Evolutionary conservation across 441 rosid species (phyloP).

Genomic region (Euphorbia celastroides): DNA sequence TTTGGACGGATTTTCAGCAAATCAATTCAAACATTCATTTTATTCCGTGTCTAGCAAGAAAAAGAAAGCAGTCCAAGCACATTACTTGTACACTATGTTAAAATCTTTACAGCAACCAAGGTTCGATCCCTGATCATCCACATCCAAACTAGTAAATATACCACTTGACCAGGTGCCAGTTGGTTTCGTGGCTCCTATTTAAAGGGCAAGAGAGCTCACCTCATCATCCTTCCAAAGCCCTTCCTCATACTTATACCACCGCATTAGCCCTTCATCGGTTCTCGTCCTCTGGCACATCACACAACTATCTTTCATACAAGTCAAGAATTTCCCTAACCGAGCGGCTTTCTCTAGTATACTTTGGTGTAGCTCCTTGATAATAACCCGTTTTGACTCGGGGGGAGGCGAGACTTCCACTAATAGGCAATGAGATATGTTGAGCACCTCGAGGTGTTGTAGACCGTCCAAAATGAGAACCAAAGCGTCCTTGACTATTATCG

Average conservation of each 20-base stretch:
- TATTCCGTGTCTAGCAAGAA: too few species aligned
- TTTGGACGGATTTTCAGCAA: too few species aligned
- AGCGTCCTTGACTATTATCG: conserved; percentile 46
- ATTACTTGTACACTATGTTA: too few species aligned
- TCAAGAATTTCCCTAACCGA: conserved; percentile 48
- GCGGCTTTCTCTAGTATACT: conserved; percentile 50
- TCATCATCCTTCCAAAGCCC: conserved; percentile 80
- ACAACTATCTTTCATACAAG: conserved; percentile 63
- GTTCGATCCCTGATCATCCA: too few species aligned
- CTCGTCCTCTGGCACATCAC: conserved; percentile 68
- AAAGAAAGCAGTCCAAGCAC: too few species aligned
- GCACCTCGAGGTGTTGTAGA: conserved; percentile 54
- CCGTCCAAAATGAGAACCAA: conserved; percentile 52
- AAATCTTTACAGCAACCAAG: too few species aligned
- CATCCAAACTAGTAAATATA: too few species aligned
- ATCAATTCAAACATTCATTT: too few species aligned
- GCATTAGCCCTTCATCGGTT: conserved; percentile 72
- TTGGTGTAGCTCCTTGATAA: conserved; percentile 43
- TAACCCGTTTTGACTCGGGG: conserved; percentile 36
- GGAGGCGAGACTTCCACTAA: conserved; percentile 36
- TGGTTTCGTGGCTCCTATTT: conserved; percentile 18
- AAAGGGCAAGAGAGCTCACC: conserved; percentile 58
- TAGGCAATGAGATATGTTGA: conserved; percentile 79
- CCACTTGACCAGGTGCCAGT: too few species aligned
- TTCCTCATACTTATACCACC: conserved; percentile 86